phyloP scores from a whole-genome alignment of 345 rosid species.

The Populus nigra region DNA sequence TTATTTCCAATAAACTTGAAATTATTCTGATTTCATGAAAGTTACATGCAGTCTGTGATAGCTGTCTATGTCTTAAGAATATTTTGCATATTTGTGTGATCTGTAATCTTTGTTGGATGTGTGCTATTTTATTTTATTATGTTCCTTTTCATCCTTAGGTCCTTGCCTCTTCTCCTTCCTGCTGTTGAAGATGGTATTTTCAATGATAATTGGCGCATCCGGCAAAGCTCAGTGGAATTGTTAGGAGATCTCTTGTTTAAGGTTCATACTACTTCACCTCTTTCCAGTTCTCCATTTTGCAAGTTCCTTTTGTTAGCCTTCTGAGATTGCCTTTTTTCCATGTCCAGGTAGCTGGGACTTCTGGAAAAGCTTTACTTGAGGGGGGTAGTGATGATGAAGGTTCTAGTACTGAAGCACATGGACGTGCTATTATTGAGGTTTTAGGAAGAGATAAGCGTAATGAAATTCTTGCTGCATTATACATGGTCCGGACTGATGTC shows the following conservation, averaged over 20 bases:
- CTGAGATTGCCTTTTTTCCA: not conserved
- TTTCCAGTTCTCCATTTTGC: not conserved
- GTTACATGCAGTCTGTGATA: not conserved
- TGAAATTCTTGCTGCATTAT: slow-evolving; percentile 92
- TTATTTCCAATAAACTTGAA: not conserved
- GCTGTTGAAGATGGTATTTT: slow-evolving; percentile 99
- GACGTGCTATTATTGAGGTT: slow-evolving; percentile 96
- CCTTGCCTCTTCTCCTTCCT: slow-evolving; percentile 95
- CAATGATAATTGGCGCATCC: slow-evolving; percentile 95
- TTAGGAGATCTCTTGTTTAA: slow-evolving; percentile 95
- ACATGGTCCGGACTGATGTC: slow-evolving; percentile 97
- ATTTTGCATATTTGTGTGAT: not conserved
- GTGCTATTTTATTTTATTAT: not conserved
- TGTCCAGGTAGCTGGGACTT: slow-evolving; percentile 94
- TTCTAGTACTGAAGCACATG: slow-evolving; percentile 98
- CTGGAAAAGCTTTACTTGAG: slow-evolving; percentile 95
- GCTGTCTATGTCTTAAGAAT: not conserved
- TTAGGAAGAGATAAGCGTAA: slow-evolving; percentile 94
- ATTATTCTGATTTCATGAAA: not conserved
- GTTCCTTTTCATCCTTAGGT: slow-evolving; percentile 41
- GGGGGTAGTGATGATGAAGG: slow-evolving; percentile 99
- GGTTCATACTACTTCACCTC: slow-evolving; percentile 38
- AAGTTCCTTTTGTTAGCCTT: not conserved
- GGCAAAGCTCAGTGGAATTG: slow-evolving; percentile 97
- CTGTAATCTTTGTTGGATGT: not conserved